phyloP scores from a whole-genome alignment of 441 rosid species.

The Biscutella laevigata region DNA sequence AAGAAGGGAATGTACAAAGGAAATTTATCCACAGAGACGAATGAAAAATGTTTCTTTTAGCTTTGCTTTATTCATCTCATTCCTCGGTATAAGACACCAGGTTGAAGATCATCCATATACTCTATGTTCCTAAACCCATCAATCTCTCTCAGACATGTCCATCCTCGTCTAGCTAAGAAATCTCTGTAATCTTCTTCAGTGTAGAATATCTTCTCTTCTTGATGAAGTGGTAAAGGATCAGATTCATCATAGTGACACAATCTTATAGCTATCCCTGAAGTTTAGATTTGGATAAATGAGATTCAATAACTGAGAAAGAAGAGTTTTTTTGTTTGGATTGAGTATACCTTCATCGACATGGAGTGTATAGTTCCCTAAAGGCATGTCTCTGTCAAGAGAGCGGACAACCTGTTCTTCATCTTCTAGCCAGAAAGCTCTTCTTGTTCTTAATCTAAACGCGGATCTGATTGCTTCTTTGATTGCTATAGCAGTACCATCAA shows the following conservation, averaged over 20 bases:
- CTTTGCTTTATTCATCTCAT: constrained; percentile 35
- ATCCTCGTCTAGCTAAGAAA: constrained; percentile 64
- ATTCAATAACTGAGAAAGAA: too few species aligned
- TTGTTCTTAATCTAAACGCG: constrained; percentile 74
- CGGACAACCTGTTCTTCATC: constrained; percentile 84
- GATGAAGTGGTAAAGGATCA: constrained; percentile 65
- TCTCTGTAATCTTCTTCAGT: constrained; percentile 82
- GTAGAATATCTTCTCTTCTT: constrained; percentile 79
- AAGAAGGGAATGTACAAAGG: not conserved
- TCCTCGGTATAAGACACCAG: constrained; percentile 68
- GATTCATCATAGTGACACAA: constrained; percentile 74
- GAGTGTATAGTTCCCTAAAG: constrained; percentile 72
- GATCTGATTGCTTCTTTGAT: constrained; percentile 82
- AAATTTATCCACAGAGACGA: not conserved
- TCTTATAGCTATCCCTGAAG: constrained; percentile 67
- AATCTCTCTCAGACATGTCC: constrained; percentile 59
- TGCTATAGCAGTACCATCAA: constrained; percentile 77
- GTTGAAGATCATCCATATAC: constrained; percentile 82
- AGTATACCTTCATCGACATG: constrained; percentile 82
- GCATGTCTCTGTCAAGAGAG: constrained; percentile 89
- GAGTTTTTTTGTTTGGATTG: too few species aligned
- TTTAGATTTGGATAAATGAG: not conserved
- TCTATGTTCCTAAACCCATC: constrained; percentile 72
- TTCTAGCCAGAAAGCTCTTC: constrained; percentile 92
- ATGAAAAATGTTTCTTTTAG: not conserved